A percentile compares a stretch with the other conserved stretches of the same genome.
Evolutionary conservation across 2,329 filamentous ascomycete species (phyloP).

Genomic region (Epichloe glyceriae): DNA sequence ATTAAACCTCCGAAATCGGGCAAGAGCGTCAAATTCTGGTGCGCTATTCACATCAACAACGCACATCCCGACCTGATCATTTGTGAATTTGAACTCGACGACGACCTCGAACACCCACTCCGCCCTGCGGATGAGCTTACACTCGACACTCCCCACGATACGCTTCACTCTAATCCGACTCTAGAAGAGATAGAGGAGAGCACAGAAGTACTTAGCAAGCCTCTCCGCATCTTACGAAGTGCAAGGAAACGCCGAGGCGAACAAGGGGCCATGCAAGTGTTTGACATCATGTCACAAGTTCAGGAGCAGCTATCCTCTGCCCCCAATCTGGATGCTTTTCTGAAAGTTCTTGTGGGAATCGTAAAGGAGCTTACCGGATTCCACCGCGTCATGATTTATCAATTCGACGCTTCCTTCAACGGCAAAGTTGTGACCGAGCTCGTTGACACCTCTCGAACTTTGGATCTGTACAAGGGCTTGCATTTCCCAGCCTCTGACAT

Average conservation of each 20-base stretch:
- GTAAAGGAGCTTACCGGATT: conserved; percentile 85
- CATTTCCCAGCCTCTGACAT: conserved; percentile 85
- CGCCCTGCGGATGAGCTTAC: conserved; percentile 46
- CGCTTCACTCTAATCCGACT: conserved; percentile 58
- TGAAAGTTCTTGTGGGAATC: conserved; percentile 73
- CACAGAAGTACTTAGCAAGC: conserved; percentile 62
- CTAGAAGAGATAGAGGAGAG: conserved; percentile 62
- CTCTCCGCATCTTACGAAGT: conserved; percentile 62
- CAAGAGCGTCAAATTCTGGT: conserved; percentile 63
- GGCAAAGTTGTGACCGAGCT: conserved; percentile 80
- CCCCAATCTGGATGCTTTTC: conserved; percentile 54
- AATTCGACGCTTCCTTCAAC: conserved; percentile 74
- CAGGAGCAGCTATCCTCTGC: conserved; percentile 74
- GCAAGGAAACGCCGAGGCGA: conserved; percentile 65
- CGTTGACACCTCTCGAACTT: conserved; percentile 65
- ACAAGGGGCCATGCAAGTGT: conserved; percentile 76
- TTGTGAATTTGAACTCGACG: conserved; percentile 80
- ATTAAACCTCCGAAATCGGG: conserved; percentile 43
- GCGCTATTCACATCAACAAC: conserved; percentile 66
- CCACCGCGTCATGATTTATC: conserved; percentile 85
- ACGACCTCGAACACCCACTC: conserved; percentile 57
- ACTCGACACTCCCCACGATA: conserved; percentile 57
- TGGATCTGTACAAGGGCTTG: conserved; percentile 75
- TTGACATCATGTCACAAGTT: conserved; percentile 84
- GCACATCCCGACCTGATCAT: conserved; percentile 59